Evolutionary conservation across 1,139 yeast species (phyloP).

Genomic region (Kazachstania sp.): DNA sequence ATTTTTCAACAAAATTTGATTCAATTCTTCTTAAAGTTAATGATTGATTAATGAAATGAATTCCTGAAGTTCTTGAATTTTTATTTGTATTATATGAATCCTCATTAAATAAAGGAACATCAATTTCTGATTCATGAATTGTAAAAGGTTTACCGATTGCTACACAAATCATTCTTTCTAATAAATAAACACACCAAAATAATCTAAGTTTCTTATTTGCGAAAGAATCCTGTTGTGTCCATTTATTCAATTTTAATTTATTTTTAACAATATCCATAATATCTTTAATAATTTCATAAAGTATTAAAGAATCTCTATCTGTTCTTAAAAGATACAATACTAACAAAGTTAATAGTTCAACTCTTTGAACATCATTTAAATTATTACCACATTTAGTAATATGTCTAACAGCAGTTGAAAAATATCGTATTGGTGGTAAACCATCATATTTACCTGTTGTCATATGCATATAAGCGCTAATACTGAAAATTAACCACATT

Average conservation of each 20-base stretch:
- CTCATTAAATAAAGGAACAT: slow-evolving; percentile 40
- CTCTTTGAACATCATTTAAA: slow-evolving; percentile 36
- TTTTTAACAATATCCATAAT: slow-evolving; percentile 36
- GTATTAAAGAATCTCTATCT: slow-evolving; percentile 45
- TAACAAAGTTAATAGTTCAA: slow-evolving; percentile 42
- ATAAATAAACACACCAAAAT: slow-evolving; percentile 51
- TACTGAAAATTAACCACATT: slow-evolving; percentile 43
- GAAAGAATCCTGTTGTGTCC: slow-evolving; percentile 30
- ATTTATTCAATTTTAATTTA: slow-evolving; percentile 33
- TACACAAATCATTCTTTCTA: slow-evolving; percentile 49
- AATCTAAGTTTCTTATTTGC: slow-evolving; percentile 39
- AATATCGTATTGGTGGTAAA: slow-evolving; percentile 42
- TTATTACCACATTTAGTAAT: slow-evolving; percentile 37
- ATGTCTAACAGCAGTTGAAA: slow-evolving; percentile 48
- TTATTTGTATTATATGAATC: slow-evolving; percentile 20
- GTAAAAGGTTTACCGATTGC: slow-evolving; percentile 49
- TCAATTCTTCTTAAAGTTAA: slow-evolving; percentile 47
- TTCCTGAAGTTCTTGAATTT: slow-evolving; percentile 22
- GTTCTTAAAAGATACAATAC: slow-evolving; percentile 48
- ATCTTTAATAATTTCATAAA: slow-evolving; percentile 44
- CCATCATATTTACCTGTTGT: slow-evolving; percentile 45
- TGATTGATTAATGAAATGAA: slow-evolving; percentile 45
- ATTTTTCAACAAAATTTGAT: slow-evolving; percentile 44
- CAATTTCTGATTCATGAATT: slow-evolving; percentile 39
- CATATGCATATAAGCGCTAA: slow-evolving; percentile 42